Conservation (phyloP, 192 early-diverging fungal genomes). For the Linnemannia exigua region DNA sequence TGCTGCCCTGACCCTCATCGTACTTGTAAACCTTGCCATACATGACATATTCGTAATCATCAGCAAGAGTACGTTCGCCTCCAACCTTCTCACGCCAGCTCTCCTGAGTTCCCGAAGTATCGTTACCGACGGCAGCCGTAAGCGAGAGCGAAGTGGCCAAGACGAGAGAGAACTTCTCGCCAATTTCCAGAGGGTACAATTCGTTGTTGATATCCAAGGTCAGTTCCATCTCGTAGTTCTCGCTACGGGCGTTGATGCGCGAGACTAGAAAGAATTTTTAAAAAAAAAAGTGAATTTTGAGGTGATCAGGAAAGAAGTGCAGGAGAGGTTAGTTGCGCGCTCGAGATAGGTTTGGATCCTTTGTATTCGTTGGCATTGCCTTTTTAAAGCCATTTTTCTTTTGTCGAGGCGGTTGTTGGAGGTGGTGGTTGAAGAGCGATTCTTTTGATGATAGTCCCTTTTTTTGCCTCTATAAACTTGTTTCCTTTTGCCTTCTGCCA, state of each 20-base stretch:
- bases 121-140: constrained; percentile 62
- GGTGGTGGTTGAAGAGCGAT: no score
- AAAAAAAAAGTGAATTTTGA: background rate
- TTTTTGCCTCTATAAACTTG: no score
- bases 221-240: constrained; percentile 91
- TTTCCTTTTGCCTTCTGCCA: no score
- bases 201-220: constrained; percentile 96
- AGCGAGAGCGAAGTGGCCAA: constrained; percentile 85
- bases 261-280: constrained; percentile 74
- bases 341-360: background rate
- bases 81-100: constrained; percentile 78
- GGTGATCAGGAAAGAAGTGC: background rate
- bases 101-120: constrained; percentile 69
- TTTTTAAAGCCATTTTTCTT: no score
- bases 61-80: constrained; percentile 83
- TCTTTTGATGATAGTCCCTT: no score
- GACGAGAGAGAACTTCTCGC: constrained; percentile 88
- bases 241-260: constrained; percentile 83
- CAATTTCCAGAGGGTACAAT: constrained; percentile 88
- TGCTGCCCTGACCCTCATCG: constrained; percentile 82
- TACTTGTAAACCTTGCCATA: constrained; percentile 97
- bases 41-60: constrained; percentile 99
- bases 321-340: background rate
- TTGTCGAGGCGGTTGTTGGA: no score
- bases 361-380: no score